These are phyloP conservation scores for Vitis hybrid DNA, from an alignment of 177 flowering plant species.

Conservation along the genomic window DNA sequence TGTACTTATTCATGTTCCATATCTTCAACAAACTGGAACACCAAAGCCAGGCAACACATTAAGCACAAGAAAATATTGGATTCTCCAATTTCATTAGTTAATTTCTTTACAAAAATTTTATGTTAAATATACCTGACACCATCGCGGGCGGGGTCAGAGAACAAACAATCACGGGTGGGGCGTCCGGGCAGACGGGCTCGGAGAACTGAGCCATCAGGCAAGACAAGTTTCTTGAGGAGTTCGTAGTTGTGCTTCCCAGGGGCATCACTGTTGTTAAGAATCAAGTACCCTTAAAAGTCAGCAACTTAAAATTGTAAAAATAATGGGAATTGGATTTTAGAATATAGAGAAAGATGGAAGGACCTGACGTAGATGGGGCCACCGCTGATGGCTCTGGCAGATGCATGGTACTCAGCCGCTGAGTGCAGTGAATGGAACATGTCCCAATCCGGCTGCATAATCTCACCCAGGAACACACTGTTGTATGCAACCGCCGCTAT, in stretches of 20 bases:
- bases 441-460: slow-evolving; percentile 99
- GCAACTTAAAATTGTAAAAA: neutral
- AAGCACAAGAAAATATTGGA: neutral
- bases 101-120: too few species aligned
- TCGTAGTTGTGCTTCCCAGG: slow-evolving; percentile 94
- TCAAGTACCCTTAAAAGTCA: neutral
- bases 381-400: slow-evolving; percentile 95
- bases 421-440: slow-evolving; percentile 97
- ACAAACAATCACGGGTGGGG: slow-evolving; percentile 81
- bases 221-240: slow-evolving; percentile 76
- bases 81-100: too few species aligned
- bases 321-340: too few species aligned
- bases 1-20: slow-evolving; percentile 98
- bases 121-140: slow-evolving; percentile 58
- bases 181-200: slow-evolving; percentile 85
- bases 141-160: slow-evolving; percentile 85
- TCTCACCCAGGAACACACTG: slow-evolving; percentile 84
- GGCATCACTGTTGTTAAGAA: slow-evolving; percentile 59
- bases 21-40: slow-evolving; percentile 80
- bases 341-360: neutral
- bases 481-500: slow-evolving; percentile 95
- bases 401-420: slow-evolving; percentile 91
- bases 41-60: neutral
- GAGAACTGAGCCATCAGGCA: slow-evolving; percentile 91
- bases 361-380: slow-evolving; percentile 96